phyloP scores from a whole-genome alignment of 768 basidiomycete genomes.

The Boletus sp. region DNA sequence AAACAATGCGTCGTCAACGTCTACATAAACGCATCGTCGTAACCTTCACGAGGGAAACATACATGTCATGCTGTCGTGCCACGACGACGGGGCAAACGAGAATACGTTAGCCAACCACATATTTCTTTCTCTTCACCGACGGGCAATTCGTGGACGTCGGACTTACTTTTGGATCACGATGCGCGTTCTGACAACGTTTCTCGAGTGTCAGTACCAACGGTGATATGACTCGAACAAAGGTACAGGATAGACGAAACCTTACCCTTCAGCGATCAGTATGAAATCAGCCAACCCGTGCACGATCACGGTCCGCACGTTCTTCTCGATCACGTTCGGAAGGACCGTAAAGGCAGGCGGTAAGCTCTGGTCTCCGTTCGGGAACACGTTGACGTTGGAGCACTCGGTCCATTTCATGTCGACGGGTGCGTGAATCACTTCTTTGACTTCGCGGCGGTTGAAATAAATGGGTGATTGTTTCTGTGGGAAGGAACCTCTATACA shows the following conservation, averaged over 20 bases:
- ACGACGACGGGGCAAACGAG: not conserved
- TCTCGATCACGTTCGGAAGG: conserved; percentile 74
- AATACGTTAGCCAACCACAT: not conserved
- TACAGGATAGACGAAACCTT: conserved; percentile 16
- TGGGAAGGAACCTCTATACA: conserved; percentile 50
- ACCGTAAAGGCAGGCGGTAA: conserved; percentile 62
- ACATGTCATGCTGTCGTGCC: conserved; percentile 4
- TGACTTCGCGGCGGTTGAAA: conserved; percentile 67
- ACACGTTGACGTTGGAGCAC: conserved; percentile 60
- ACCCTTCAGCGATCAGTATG: conserved; percentile 74
- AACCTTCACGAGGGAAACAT: not conserved
- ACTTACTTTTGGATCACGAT: conserved; percentile 66
- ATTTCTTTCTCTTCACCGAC: no score
- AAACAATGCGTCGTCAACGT: not conserved
- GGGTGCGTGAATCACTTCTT: conserved; percentile 68
- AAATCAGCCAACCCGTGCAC: conserved; percentile 74
- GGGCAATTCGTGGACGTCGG: no score
- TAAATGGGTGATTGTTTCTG: conserved; percentile 63
- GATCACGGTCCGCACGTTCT: conserved; percentile 65
- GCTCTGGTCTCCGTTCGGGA: conserved; percentile 60
- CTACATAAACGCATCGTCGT: not conserved
- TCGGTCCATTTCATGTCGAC: conserved; percentile 57
- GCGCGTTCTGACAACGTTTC: conserved; percentile 30
- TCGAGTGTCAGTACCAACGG: not conserved
- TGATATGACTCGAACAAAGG: not conserved